phyloP scores from a whole-genome alignment of 139 green algal species.

The Coccomyxa sp. region DNA sequence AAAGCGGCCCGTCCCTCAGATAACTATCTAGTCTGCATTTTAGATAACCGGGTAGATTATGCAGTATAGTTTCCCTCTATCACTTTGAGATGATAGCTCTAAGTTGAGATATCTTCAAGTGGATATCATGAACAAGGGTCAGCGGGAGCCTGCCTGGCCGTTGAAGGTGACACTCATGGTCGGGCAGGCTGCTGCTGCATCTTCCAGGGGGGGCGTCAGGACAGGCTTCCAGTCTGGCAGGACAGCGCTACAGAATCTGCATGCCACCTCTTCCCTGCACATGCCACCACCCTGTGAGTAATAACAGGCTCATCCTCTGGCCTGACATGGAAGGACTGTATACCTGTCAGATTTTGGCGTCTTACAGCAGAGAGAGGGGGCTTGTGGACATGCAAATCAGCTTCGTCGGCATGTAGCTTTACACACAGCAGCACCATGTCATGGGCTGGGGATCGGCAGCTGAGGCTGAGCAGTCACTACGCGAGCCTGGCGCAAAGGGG shows the following conservation, averaged over 20 bases:
- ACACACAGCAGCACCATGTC: too few relatives aligned
- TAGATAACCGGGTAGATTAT: neutral
- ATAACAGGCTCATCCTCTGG: neutral
- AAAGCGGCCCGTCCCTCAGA: too few relatives aligned
- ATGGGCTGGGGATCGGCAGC: too few relatives aligned
- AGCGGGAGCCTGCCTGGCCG: conserved; percentile 18
- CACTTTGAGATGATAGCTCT: too few relatives aligned
- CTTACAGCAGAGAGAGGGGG: too few relatives aligned
- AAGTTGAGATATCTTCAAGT: neutral
- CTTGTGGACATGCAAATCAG: too few relatives aligned
- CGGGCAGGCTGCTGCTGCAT: conserved; percentile 1
- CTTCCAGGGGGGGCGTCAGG: conserved; percentile 22
- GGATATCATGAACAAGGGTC: neutral
- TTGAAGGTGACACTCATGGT: conserved; percentile 45
- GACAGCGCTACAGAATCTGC: conserved; percentile 34
- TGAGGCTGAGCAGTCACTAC: too few relatives aligned
- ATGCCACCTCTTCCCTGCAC: conserved; percentile 32
- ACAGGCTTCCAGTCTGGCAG: conserved; percentile 40
- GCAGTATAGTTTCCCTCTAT: neutral
- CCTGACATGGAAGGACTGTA: too few relatives aligned
- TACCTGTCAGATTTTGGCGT: too few relatives aligned
- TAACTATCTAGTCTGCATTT: neutral
- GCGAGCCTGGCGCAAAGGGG: too few relatives aligned
- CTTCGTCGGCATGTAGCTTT: too few relatives aligned
- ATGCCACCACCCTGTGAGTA: neutral